phyloP scores from a whole-genome alignment of 805 yeast species.

The Monosporozyma servazzii region DNA sequence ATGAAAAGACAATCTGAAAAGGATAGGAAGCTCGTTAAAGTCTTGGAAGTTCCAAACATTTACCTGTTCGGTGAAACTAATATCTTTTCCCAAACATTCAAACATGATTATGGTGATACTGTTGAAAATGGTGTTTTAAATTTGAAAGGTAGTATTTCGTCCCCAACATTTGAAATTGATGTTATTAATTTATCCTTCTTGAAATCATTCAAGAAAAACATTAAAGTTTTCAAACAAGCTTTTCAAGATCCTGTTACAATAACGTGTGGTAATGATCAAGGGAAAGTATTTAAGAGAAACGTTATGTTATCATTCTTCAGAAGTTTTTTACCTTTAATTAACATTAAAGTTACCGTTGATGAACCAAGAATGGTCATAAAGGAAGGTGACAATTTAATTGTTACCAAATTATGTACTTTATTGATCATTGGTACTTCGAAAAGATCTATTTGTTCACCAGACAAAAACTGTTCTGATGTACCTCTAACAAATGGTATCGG shows the following conservation, averaged over 20 bases:
- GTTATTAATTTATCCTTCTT: slow-evolving; percentile 33
- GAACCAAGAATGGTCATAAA: slow-evolving; percentile 32
- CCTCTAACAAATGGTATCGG: neutral
- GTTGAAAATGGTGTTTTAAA: slow-evolving; percentile 29
- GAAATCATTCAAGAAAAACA: slow-evolving; percentile 24
- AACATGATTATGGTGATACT: slow-evolving; percentile 15
- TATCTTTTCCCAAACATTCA: slow-evolving; percentile 30
- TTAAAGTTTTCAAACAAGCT: slow-evolving; percentile 20
- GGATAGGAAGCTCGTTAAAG: slow-evolving; percentile 10
- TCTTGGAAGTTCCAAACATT: slow-evolving; percentile 32
- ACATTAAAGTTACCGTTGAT: slow-evolving; percentile 32
- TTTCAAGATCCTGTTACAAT: slow-evolving; percentile 8
- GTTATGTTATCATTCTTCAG: slow-evolving; percentile 10
- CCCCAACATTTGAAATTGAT: slow-evolving; percentile 38
- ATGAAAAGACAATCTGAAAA: slow-evolving; percentile 12
- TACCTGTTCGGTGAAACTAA: slow-evolving; percentile 35
- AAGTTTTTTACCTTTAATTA: slow-evolving; percentile 29
- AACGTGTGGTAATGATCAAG: slow-evolving; percentile 3
- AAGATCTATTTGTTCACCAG: slow-evolving; percentile 7
- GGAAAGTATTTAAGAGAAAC: neutral
- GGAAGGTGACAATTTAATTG: slow-evolving; percentile 24
- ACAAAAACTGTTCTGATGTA: neutral
- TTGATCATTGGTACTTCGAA: slow-evolving; percentile 17
- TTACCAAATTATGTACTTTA: slow-evolving; percentile 25
- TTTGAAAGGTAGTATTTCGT: slow-evolving; percentile 34